Evolutionary conservation across 805 yeast species (phyloP).

Genomic region (Wickerhamiella vanderwaltii): DNA sequence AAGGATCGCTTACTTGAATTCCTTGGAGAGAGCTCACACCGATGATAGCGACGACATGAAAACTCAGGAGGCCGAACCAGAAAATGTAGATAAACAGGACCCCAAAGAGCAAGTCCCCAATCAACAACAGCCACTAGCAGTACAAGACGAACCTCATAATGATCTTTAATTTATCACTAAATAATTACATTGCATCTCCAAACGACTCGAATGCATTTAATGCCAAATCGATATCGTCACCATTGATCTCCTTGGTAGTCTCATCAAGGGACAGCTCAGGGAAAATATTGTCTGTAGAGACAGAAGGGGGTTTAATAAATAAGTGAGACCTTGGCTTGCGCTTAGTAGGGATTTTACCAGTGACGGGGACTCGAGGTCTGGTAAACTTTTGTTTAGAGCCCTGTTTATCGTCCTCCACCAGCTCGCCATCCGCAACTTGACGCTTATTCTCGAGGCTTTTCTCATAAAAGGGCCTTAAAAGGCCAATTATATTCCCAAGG

Average conservation of each 20-base stretch:
- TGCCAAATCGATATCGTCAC: constrained; percentile 10
- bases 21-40: too few species aligned
- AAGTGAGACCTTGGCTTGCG: constrained; percentile 10
- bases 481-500: constrained; percentile 42
- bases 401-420: constrained; percentile 70
- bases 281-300: not conserved
- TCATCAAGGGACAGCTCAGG: not conserved
- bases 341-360: constrained; percentile 55
- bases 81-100: too few species aligned
- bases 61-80: too few species aligned
- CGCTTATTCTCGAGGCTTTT: constrained; percentile 20
- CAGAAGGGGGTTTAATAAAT: constrained; percentile 9
- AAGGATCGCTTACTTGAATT: too few species aligned
- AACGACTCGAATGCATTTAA: constrained; percentile 10
- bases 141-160: too few species aligned
- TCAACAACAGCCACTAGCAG: too few species aligned
- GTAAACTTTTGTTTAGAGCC: constrained; percentile 65
- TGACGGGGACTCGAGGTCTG: constrained; percentile 78
- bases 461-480: constrained; percentile 43
- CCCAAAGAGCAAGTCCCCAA: too few species aligned
- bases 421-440: constrained; percentile 14
- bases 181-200: constrained; percentile 7
- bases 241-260: constrained; percentile 1
- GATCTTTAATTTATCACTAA: constrained; percentile 5
- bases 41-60: too few species aligned